Conservation (phyloP, 805 yeast genomes). For the Kodamaea kaohsiungensis region DNA sequence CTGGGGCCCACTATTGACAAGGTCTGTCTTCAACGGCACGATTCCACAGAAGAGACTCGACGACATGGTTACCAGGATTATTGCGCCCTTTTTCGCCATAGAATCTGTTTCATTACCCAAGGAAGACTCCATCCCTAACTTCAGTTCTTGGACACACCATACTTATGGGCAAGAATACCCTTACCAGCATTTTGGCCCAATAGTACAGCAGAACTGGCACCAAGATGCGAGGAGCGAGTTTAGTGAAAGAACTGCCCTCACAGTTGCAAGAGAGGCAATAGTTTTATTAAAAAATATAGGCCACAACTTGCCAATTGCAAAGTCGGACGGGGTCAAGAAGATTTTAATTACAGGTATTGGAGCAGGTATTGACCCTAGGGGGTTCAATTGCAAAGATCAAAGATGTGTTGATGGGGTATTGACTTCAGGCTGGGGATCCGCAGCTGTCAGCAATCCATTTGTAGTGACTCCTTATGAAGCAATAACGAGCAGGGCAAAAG, state of each 20-base stretch:
- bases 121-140: conserved; percentile 49
- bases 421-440: conserved; percentile 67
- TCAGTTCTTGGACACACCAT: conserved; percentile 59
- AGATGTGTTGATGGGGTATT: conserved; percentile 54
- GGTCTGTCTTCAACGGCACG: conserved; percentile 57
- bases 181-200: conserved; percentile 56
- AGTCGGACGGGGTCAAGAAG: conserved; percentile 41
- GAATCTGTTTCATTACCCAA: conserved; percentile 38
- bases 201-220: conserved; percentile 54
- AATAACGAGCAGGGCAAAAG: conserved; percentile 47
- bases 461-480: conserved; percentile 62
- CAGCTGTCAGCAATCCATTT: conserved; percentile 55
- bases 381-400: conserved; percentile 56
- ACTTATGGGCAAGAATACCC: conserved; percentile 56
- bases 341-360: conserved; percentile 52
- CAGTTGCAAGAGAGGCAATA: conserved; percentile 58
- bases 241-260: conserved; percentile 49
- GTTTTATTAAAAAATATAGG: conserved; percentile 55
- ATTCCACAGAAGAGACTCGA: conserved; percentile 53
- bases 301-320: conserved; percentile 52
- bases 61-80: conserved; percentile 62
- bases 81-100: conserved; percentile 56
- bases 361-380: conserved; percentile 52
- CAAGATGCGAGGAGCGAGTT: conserved; percentile 52
- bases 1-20: conserved; percentile 59